Conservation (phyloP, 2,329 filamentous ascomycete genomes). For the Pseudogymnoascus sp. region DNA sequence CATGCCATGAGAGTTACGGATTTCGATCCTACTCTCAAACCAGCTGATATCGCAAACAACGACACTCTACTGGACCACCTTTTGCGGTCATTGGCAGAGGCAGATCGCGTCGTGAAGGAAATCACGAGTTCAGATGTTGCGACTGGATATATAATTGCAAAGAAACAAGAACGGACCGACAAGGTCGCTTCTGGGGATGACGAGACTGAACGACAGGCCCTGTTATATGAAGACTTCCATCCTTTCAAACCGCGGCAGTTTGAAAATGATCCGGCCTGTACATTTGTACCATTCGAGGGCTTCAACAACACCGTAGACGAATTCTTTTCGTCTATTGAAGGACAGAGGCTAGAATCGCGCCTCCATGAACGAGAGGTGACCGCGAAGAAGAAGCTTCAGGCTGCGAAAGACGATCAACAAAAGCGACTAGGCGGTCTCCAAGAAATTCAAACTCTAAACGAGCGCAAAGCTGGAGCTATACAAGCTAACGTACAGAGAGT, state of each 20-base stretch:
- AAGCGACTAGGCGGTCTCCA: slow-evolving; percentile 79
- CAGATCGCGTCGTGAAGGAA: slow-evolving; percentile 57
- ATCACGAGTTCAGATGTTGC: slow-evolving; percentile 58
- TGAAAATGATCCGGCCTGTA: slow-evolving; percentile 52
- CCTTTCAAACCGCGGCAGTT: slow-evolving; percentile 82
- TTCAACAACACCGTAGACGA: slow-evolving; percentile 94
- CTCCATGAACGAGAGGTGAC: slow-evolving; percentile 72
- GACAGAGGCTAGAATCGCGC: slow-evolving; percentile 79
- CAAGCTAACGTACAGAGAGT: slow-evolving; percentile 85
- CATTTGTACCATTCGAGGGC: slow-evolving; percentile 67
- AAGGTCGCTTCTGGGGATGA: slow-evolving; percentile 19
- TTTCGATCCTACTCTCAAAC: slow-evolving; percentile 60
- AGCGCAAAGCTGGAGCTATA: slow-evolving; percentile 82
- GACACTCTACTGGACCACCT: slow-evolving; percentile 57
- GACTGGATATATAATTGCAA: slow-evolving; percentile 85
- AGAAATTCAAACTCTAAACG: slow-evolving; percentile 70
- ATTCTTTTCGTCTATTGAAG: slow-evolving; percentile 94
- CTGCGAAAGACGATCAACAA: slow-evolving; percentile 73
- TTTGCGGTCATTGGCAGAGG: slow-evolving; percentile 59
- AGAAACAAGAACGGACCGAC: slow-evolving; percentile 34
- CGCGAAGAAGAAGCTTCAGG: slow-evolving; percentile 76
- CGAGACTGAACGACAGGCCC: slow-evolving; percentile 30
- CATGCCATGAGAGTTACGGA: slow-evolving; percentile 64
- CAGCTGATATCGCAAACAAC: slow-evolving; percentile 60
- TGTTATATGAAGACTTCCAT: slow-evolving; percentile 91